Evolutionary conservation across 163 green algal species (phyloP).

Genomic region (Chlamydomonas reinhardtii): DNA sequence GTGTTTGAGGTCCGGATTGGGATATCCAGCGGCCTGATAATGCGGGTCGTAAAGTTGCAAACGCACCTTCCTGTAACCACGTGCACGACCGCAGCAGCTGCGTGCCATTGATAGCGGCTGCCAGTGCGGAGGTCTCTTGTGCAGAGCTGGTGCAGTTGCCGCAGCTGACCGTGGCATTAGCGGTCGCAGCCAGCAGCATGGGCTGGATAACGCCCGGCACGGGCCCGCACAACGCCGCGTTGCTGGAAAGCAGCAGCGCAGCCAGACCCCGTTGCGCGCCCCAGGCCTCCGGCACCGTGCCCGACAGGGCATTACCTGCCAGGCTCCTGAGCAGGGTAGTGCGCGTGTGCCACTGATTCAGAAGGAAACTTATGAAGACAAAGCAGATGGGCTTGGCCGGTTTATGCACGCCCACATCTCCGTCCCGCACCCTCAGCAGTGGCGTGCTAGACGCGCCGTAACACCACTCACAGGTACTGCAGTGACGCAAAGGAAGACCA

Average conservation of each 20-base stretch:
- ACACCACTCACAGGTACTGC: conserved; percentile 32
- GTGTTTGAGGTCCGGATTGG: background rate
- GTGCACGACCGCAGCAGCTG: conserved; percentile 22
- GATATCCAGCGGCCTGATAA: too few species aligned
- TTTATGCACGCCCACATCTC: too few species aligned
- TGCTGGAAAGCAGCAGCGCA: conserved; percentile 5
- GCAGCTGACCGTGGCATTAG: too few species aligned
- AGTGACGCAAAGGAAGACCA: conserved; percentile 28
- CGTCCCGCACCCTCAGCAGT: too few species aligned
- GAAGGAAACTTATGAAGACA: background rate
- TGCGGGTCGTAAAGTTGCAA: too few species aligned
- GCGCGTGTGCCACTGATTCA: background rate
- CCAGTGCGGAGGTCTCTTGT: conserved; percentile 1
- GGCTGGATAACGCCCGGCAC: background rate
- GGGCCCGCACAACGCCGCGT: conserved; percentile 20
- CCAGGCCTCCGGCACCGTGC: conserved; percentile 49
- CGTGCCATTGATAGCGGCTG: conserved; percentile 12
- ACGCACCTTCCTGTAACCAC: background rate
- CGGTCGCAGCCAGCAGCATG: too few species aligned
- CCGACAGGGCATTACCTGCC: conserved; percentile 43
- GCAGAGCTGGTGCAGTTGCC: background rate
- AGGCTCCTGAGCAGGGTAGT: conserved; percentile 26
- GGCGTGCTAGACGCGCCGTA: background rate
- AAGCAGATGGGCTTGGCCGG: background rate
- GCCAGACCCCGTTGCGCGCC: conserved; percentile 35